Conservation (phyloP, 345 rosid genomes). For the Psidium friedrichsthalianum region DNA sequence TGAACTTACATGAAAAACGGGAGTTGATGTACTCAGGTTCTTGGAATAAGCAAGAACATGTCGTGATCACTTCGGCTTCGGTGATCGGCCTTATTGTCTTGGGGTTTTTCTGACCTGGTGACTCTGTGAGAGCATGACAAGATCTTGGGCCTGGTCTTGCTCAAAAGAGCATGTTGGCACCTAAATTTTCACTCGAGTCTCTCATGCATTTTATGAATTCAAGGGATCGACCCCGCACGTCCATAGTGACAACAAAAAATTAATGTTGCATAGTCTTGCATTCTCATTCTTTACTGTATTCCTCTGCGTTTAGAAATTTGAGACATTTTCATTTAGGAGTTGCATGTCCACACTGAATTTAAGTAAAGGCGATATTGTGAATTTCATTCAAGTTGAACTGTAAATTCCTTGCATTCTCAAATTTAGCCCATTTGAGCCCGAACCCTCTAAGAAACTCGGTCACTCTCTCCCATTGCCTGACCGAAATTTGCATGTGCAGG, state of each 20-base stretch:
- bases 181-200: background rate
- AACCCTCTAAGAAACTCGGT: background rate
- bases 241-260: background rate
- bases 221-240: background rate
- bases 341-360: background rate
- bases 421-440: background rate
- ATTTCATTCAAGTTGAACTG: background rate
- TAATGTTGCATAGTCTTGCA: background rate
- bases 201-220: background rate
- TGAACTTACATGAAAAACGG: background rate
- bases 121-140: background rate
- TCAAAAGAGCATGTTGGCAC: background rate
- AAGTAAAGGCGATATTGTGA: background rate
- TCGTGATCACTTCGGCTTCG: background rate
- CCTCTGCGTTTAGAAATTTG: background rate
- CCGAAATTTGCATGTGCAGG: background rate
- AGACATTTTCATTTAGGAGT: background rate
- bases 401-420: background rate
- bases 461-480: background rate
- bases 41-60: background rate
- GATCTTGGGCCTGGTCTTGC: background rate
- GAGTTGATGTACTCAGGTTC: background rate
- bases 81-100: background rate
- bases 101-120: background rate
- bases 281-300: background rate